Percentiles rank a stretch among this genome's conserved stretches.
Evolutionary conservation across 140 eudicot species (phyloP).

Genomic region (Oenanthe javanica): DNA sequence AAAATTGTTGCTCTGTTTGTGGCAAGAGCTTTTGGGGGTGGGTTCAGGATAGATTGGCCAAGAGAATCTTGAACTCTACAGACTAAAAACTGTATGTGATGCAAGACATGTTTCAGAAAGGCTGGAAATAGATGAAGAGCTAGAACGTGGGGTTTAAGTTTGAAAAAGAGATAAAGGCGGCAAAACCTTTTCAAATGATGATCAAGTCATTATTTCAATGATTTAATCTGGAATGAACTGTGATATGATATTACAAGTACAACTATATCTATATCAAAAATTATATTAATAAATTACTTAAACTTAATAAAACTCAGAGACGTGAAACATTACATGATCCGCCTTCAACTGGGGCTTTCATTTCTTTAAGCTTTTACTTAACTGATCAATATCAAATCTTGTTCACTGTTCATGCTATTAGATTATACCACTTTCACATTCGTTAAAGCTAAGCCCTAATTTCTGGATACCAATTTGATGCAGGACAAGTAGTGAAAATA

Average conservation of each 20-base stretch:
- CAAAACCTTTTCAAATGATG: not conserved
- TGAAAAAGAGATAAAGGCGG: not conserved
- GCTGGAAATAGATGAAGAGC: not conserved
- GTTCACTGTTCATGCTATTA: not conserved
- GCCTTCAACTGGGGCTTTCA: not conserved
- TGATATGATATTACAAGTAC: not conserved
- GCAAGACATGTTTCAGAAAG: not conserved
- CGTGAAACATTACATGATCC: not conserved
- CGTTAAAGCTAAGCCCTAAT: not conserved
- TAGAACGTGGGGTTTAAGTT: not conserved
- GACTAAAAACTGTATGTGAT: not conserved
- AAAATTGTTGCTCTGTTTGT: not conserved
- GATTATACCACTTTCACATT: not conserved
- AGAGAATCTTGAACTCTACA: not conserved
- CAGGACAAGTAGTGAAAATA: not conserved
- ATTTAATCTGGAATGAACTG: not conserved
- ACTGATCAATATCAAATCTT: not conserved
- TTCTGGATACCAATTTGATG: not conserved
- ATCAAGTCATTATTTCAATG: not conserved
- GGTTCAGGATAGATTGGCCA: not conserved
- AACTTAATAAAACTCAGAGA: not conserved
- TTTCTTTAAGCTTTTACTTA: not conserved
- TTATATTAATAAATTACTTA: not conserved
- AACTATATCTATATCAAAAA: not conserved
- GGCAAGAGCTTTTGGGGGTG: not conserved